Base-by-base conservation (phyloP, 2,329 filamentous ascomycete genomes). In the Claviceps sp. region DNA sequence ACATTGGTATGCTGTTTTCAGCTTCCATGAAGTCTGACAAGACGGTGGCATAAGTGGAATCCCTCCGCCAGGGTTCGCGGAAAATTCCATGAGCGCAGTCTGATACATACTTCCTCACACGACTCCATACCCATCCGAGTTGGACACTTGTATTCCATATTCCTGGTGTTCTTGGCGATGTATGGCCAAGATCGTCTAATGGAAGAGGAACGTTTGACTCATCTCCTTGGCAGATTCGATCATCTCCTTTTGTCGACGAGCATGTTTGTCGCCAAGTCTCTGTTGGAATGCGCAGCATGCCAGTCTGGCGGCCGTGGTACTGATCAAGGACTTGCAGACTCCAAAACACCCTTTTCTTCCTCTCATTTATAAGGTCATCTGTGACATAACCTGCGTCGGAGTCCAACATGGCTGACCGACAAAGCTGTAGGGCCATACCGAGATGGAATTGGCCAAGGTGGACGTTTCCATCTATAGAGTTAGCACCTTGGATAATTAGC, bases 101-200 rank as follows among this genome's bases (percentile, higher is more conserved):
- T 1, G 68, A 72, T 0, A 76, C 70, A 50, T 76, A 77, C 23
- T 67, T 63, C 46, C 68, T 54, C 1, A 71, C 68, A 40, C 68
- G 65, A 50, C 71, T 75, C 74, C 74, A 77, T 4, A 76, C 69
- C 72, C 73, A 75, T 1, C 71, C 71, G 1, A 77, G 67, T 50
- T 75, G 70, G 1, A 73, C 64, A 5, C 70, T 68, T 9, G 72
- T 67, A 50, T 71, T 76, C 74, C 74, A 77, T 38, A 77, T 74
- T 0, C 73, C 73, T 0, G 69, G 65, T 37, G 75, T 72, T 3
- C 60, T 62, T 0, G 64, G 60, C 1, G 59, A 55, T 1, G 70
- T 59, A 13, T 66, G 70, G 1, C 73, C 73, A 1, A 75, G 61
- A 1, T 72, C 64, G 47, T 76, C 73, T 39, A 59, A 55, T 0